Evolutionary conservation across 345 rosid genomes (phyloP).

Genomic region (Linum usitatissimum): DNA sequence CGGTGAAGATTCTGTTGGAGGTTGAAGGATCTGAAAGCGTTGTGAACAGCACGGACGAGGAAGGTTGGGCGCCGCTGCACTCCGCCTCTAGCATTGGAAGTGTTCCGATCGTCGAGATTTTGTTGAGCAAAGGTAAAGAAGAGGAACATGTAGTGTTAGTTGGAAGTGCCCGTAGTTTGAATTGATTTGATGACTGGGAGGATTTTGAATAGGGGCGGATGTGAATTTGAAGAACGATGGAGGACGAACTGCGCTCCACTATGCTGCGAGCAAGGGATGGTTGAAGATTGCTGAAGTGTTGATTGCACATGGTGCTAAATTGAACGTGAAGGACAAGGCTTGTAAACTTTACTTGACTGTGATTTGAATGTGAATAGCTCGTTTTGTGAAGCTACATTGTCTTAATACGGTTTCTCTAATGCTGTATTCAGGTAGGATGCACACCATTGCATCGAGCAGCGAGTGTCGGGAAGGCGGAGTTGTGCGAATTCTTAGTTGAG

Average conservation of each 20-base stretch:
- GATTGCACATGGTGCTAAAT: slow-evolving; percentile 51
- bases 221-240: slow-evolving; percentile 64
- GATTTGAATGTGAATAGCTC: neutral
- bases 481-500: slow-evolving; percentile 71
- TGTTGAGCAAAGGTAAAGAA: slow-evolving; percentile 45
- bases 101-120: slow-evolving; percentile 40
- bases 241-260: slow-evolving; percentile 87
- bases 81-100: slow-evolving; percentile 76
- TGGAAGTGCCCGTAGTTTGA: too few relatives aligned
- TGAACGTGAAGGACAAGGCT: slow-evolving; percentile 66
- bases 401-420: neutral
- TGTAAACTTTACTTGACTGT: slow-evolving; percentile 16
- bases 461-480: slow-evolving; percentile 56
- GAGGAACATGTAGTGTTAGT: too few relatives aligned
- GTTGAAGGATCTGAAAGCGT: slow-evolving; percentile 36
- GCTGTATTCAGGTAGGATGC: slow-evolving; percentile 55
- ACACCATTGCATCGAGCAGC: slow-evolving; percentile 90
- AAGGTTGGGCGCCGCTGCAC: slow-evolving; percentile 91
- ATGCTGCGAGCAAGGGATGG: slow-evolving; percentile 94
- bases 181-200: neutral
- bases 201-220: slow-evolving; percentile 51
- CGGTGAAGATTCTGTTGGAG: slow-evolving; percentile 40
- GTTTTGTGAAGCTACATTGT: neutral
- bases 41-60: slow-evolving; percentile 60
- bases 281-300: slow-evolving; percentile 54